phyloP scores from a whole-genome alignment of 2,329 filamentous ascomycete genomes.

The Fusarium sp. region DNA sequence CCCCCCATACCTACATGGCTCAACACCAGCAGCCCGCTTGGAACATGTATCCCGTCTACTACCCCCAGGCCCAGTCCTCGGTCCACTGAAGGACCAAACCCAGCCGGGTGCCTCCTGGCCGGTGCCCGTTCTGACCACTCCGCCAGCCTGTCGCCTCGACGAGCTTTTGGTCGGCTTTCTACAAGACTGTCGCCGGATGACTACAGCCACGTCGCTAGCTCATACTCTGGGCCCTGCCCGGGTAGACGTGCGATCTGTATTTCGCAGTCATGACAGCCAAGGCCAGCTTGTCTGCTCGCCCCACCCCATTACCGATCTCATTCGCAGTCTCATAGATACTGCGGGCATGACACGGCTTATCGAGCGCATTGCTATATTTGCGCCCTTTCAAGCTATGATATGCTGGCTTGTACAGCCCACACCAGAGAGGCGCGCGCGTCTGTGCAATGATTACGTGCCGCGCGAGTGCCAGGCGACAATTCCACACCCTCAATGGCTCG shows the following conservation, averaged over 20 bases:
- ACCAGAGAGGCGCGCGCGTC: conserved; percentile 45
- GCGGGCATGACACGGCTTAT: conserved; percentile 46
- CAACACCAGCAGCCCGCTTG: conserved; percentile 48
- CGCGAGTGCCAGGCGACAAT: conserved; percentile 46
- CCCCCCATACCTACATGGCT: conserved; percentile 44
- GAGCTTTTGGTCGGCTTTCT: conserved; percentile 52
- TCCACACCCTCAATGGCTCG: conserved; percentile 50
- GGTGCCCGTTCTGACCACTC: conserved; percentile 48
- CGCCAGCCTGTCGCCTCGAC: conserved; percentile 50
- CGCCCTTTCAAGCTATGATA: conserved; percentile 49
- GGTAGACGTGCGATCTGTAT: conserved; percentile 51
- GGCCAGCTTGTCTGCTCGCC: conserved; percentile 42
- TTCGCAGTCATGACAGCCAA: conserved; percentile 44
- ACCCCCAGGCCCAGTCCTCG: conserved; percentile 50
- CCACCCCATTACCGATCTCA: conserved; percentile 49
- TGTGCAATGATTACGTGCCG: conserved; percentile 42
- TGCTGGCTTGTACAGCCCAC: conserved; percentile 50
- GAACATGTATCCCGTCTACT: conserved; percentile 53
- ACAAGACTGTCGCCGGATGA: conserved; percentile 51
- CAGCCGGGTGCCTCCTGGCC: conserved; percentile 48
- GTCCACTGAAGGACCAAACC: conserved; percentile 48
- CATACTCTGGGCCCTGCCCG: conserved; percentile 50
- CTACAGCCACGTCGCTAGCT: conserved; percentile 44
- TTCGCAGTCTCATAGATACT: conserved; percentile 47
- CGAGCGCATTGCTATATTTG: conserved; percentile 50